Base-by-base conservation (phyloP, 1,139 yeast species). In the Suhomyces terraborum region DNA sequence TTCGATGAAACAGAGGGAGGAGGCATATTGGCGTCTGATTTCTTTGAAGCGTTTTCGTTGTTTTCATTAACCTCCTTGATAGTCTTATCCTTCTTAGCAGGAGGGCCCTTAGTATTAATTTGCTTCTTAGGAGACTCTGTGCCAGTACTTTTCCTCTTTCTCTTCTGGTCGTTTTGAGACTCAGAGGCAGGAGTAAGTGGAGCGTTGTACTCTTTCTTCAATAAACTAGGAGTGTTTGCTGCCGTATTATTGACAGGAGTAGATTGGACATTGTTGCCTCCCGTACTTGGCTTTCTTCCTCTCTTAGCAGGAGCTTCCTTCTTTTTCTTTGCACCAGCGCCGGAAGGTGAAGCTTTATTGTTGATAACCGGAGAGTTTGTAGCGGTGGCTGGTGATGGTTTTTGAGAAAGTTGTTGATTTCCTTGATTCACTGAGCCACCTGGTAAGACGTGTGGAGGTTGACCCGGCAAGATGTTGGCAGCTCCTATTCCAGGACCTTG, bases 131-230 rank as follows among this genome's bases (percentile, higher is more conserved):
- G 75, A 4, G 73, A 67, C 5, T 68, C 75, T 10, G 54, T 34
- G 9, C 51, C 45, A 7, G 48, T 40, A 16, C 54, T 40, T 49
- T 61, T 65, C 13, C 66, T 50, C 45, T 61, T 59, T 41, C 66
- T 52, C 51, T 66, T 52, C 45, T 52, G 45, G 23, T 62, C 66
- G 36, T 50, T 52, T 31, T 63, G 59, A 19, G 66, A 58, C 47
- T 69, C 77, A 6, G 74, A 66, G 1, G 73, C 65, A 9, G 77
- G 77, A 0, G 77, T 72, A 26, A 70, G 62, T 2, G 77, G 77
- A 1, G 71, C 62, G 7, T 66, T 55, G 47, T 67, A 65, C 37
- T 71, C 77, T 46, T 69, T 68, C 48, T 58, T 53, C 43, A 50
- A 50, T 27, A 49, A 55, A 29, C 61, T 58, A 7, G 69, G 68